Evolutionary conservation across 2,329 filamentous ascomycete species (phyloP).

Genomic region (Aspergillus sp.): DNA sequence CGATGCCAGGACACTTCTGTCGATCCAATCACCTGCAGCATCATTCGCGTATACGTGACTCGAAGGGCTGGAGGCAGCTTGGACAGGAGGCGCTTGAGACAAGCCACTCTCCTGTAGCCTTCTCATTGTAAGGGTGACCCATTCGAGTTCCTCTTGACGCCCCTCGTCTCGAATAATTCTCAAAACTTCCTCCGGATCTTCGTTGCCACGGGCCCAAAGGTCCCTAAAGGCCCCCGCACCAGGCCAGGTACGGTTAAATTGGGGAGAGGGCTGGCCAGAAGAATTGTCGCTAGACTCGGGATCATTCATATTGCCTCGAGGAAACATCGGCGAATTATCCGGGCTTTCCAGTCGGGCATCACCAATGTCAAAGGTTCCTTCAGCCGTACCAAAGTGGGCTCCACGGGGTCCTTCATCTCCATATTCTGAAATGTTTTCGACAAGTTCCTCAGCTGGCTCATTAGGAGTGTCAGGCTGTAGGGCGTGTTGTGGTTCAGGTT

Average conservation of each 20-base stretch:
- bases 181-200: constrained; percentile 50
- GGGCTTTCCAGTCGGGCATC: constrained; percentile 2
- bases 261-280: constrained; percentile 4
- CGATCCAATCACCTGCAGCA: not conserved
- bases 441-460: constrained; percentile 4
- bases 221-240: constrained; percentile 43
- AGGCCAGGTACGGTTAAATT: constrained; percentile 11
- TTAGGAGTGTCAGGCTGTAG: constrained; percentile 5
- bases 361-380: not conserved
- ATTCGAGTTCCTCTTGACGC: constrained; percentile 48
- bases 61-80: not conserved
- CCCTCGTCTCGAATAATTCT: constrained; percentile 54
- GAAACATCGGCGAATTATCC: constrained; percentile 1
- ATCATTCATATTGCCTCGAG: constrained; percentile 5
- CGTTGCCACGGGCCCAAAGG: constrained; percentile 51
- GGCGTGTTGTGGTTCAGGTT: constrained; percentile 7
- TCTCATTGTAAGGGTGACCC: constrained; percentile 50
- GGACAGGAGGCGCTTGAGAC: constrained; percentile 1
- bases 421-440: constrained; percentile 5
- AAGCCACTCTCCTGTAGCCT: constrained; percentile 12
- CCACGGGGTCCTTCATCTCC: constrained; percentile 5
- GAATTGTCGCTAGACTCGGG: constrained; percentile 4
- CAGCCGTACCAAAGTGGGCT: constrained; percentile 6
- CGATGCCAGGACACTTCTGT: not conserved
- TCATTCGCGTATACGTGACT: not conserved